Conservation (phyloP, 2,329 filamentous ascomycete genomes). For the Ascochyta pisi region DNA sequence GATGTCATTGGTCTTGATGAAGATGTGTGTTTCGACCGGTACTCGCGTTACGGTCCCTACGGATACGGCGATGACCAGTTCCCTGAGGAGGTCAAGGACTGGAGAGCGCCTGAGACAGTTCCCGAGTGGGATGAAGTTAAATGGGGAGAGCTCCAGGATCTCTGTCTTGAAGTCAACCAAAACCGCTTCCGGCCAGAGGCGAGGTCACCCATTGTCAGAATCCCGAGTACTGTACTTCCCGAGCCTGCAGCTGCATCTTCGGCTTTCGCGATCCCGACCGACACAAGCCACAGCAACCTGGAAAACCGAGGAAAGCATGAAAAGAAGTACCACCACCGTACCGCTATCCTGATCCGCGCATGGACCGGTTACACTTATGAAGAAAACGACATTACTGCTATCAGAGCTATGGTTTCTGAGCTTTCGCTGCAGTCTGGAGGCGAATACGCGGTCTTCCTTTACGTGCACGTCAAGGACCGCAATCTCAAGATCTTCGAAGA, state of each 20-base stretch:
- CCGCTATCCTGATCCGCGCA: constrained; percentile 55
- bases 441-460: constrained; percentile 57
- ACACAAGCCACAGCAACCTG: constrained; percentile 37
- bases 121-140: constrained; percentile 69
- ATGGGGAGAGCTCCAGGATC: constrained; percentile 74
- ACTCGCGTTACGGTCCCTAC: constrained; percentile 61
- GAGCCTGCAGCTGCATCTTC: constrained; percentile 35
- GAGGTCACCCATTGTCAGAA: constrained; percentile 48
- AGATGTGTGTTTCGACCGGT: constrained; percentile 71
- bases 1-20: constrained; percentile 48
- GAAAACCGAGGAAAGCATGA: constrained; percentile 30
- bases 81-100: constrained; percentile 54
- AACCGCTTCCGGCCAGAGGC: constrained; percentile 61
- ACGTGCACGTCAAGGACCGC: constrained; percentile 61
- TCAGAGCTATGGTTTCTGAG: constrained; percentile 56
- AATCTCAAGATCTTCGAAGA: constrained; percentile 66
- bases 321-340: constrained; percentile 51
- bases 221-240: constrained; percentile 36
- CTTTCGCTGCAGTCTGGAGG: constrained; percentile 55
- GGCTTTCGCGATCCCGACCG: constrained; percentile 38
- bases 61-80: constrained; percentile 62
- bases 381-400: constrained; percentile 55
- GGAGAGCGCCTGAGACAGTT: constrained; percentile 45
- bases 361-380: constrained; percentile 58
- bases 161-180: constrained; percentile 70